A percentile compares a stretch with the other conserved stretches of the same genome.
Evolutionary conservation across 371 early-diverging fungal species (phyloP).

Genomic region (Saksenaea oblongispora): DNA sequence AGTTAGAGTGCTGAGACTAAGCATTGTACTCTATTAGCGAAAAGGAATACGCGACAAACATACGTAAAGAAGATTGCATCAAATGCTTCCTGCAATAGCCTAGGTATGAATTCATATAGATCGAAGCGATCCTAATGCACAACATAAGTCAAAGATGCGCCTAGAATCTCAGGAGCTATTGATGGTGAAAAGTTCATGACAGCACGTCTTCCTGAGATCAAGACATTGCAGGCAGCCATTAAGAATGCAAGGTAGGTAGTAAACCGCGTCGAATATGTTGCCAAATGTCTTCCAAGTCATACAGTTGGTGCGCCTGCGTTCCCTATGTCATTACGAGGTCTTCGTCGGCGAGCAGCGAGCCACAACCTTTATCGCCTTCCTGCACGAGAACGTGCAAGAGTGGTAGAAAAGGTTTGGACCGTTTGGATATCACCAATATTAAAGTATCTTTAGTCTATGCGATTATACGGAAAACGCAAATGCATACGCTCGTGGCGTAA

Average conservation of each 20-base stretch:
- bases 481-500: neutral
- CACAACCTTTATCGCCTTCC: slow-evolving; percentile 88
- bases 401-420: slow-evolving; percentile 63
- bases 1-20: neutral
- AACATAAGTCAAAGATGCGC: slow-evolving; percentile 11
- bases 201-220: slow-evolving; percentile 79
- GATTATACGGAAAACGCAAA: neutral
- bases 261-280: neutral
- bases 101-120: neutral
- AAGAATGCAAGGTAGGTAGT: slow-evolving; percentile 41
- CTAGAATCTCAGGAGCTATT: slow-evolving; percentile 16
- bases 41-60: neutral
- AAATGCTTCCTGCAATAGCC: neutral
- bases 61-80: neutral
- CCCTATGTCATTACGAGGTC: slow-evolving; percentile 83
- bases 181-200: slow-evolving; percentile 25
- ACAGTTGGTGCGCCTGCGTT: slow-evolving; percentile 59
- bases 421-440: neutral
- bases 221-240: slow-evolving; percentile 75
- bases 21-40: neutral
- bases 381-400: slow-evolving; percentile 66
- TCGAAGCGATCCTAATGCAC: neutral
- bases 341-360: slow-evolving; percentile 89
- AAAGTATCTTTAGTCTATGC: neutral
- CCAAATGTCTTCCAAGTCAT: neutral